phyloP scores from a whole-genome alignment of 2,329 filamentous ascomycete species.

The Mycogone perniciosa region DNA sequence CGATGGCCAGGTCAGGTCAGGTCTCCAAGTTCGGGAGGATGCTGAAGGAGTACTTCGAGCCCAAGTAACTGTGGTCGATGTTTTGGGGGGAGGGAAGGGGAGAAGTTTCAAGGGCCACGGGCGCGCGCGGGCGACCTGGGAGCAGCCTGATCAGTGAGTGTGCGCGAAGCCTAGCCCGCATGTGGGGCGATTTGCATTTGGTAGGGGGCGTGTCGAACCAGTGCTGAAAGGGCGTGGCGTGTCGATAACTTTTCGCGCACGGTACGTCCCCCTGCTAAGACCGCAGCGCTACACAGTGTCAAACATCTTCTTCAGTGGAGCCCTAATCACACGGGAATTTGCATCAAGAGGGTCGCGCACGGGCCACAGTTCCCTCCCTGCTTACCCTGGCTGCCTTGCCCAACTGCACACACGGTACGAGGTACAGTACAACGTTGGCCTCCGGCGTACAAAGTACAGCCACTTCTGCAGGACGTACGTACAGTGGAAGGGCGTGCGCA shows the following conservation, averaged over 20 bases:
- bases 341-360: slow-evolving; percentile 8
- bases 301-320: neutral
- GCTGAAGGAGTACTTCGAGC: slow-evolving; percentile 32
- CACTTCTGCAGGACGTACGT: neutral
- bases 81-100: slow-evolving; percentile 30
- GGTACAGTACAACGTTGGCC: neutral
- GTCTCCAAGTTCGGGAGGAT: slow-evolving; percentile 14
- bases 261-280: no score
- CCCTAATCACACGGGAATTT: slow-evolving; percentile 5
- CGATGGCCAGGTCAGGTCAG: slow-evolving; percentile 10
- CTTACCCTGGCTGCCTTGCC: neutral
- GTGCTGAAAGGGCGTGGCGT: neutral
- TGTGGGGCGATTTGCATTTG: neutral
- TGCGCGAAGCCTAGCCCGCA: neutral
- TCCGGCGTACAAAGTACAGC: neutral
- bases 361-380: neutral
- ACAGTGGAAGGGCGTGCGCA: neutral
- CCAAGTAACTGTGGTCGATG: slow-evolving; percentile 37
- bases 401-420: neutral
- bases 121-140: slow-evolving; percentile 17
- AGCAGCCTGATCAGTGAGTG: neutral
- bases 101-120: slow-evolving; percentile 22
- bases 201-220: neutral
- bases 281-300: slow-evolving; percentile 1
- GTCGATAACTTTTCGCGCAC: no score